Conservation (phyloP, 371 early-diverging fungal genomes). For the Actinomortierella wolfii region DNA sequence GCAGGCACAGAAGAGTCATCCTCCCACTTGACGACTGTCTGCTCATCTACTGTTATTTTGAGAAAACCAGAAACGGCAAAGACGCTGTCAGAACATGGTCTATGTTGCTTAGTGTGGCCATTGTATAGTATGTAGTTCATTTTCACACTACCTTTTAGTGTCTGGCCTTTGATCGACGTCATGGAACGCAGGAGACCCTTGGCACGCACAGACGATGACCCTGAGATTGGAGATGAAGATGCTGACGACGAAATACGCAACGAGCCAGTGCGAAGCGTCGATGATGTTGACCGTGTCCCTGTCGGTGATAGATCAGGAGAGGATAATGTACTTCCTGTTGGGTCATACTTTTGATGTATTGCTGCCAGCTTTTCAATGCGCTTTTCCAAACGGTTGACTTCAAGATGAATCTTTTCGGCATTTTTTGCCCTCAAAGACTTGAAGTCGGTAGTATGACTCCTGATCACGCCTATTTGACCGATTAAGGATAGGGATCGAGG, state of each 20-base stretch:
- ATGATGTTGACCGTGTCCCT: not conserved
- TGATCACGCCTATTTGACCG: constrained; percentile 45
- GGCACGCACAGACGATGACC: constrained; percentile 38
- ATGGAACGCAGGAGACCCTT: constrained; percentile 40
- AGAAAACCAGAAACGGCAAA: not conserved
- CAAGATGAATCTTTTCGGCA: constrained; percentile 73
- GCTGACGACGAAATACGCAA: constrained; percentile 5
- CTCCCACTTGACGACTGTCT: constrained; percentile 69
- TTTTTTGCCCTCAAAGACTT: constrained; percentile 59
- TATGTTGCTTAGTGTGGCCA: too few relatives aligned
- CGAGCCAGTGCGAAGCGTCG: not conserved
- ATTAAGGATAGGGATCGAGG: not conserved
- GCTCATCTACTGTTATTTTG: constrained; percentile 55
- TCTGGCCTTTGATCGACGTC: constrained; percentile 26
- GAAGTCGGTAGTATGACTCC: constrained; percentile 60
- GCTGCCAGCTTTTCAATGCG: constrained; percentile 76
- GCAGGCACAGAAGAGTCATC: constrained; percentile 56
- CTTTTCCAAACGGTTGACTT: constrained; percentile 85
- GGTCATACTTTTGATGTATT: constrained; percentile 29
- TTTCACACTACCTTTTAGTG: constrained; percentile 31
- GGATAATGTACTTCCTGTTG: constrained; percentile 5
- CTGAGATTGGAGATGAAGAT: constrained; percentile 14
- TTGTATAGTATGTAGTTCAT: too few relatives aligned
- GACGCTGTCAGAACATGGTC: constrained; percentile 2
- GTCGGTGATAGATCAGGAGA: constrained; percentile 11